These are phyloP conservation scores for Chenopodium album DNA, from an alignment of 148 eudicot genomes.

Conservation along the genomic window DNA sequence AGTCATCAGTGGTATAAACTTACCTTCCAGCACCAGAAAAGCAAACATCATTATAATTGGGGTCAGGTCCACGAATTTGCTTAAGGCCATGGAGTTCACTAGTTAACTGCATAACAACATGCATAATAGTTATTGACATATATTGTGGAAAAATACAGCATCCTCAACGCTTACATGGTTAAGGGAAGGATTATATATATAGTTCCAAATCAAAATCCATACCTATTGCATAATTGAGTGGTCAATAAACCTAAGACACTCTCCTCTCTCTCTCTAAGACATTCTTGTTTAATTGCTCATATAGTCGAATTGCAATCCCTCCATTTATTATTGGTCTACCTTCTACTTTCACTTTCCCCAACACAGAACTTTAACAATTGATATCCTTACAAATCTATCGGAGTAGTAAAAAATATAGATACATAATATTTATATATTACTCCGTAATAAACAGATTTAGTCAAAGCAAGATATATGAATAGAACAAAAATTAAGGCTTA, in stretches of 20 bases:
- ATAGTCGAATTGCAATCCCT: background rate
- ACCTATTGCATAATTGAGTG: background rate
- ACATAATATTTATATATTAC: too few species aligned
- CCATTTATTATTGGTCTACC: too few species aligned
- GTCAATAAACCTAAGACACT: background rate
- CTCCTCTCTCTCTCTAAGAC: background rate
- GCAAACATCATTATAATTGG: constrained; percentile 83
- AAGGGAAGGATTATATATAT: background rate
- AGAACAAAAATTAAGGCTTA: too few species aligned
- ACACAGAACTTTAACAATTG: too few species aligned
- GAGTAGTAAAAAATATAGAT: too few species aligned
- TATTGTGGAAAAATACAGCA: background rate
- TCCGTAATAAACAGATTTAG: too few species aligned
- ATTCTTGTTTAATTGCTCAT: background rate
- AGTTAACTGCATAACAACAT: constrained; percentile 50
- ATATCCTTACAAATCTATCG: too few species aligned
- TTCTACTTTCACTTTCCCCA: too few species aligned
- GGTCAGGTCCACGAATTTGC: constrained; percentile 85
- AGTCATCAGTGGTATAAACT: constrained; percentile 8
- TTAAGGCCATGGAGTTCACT: constrained; percentile 59
- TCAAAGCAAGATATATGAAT: too few species aligned
- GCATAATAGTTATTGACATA: background rate
- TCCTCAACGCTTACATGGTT: background rate
- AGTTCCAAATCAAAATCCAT: background rate
- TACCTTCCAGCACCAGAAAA: constrained; percentile 95